Conservation (phyloP, 192 early-diverging fungal species). For the Gaertneriomyces sp. region DNA sequence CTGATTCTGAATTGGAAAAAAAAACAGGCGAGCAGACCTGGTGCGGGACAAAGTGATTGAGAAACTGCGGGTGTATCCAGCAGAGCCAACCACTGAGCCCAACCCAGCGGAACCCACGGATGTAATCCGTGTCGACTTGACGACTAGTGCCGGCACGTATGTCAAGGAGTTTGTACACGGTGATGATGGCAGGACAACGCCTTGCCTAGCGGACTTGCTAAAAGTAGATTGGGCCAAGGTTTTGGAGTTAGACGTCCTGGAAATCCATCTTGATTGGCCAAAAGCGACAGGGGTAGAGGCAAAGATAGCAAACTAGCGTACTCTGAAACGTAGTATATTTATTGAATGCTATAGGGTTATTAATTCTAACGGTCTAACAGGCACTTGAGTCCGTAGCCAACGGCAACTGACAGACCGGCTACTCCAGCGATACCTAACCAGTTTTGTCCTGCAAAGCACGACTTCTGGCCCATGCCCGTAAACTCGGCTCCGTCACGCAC, state of each 20-base stretch:
- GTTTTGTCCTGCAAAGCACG: neutral
- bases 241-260: conserved; percentile 77
- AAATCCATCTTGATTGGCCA: conserved; percentile 85
- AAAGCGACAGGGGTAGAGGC: neutral
- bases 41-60: conserved; percentile 46
- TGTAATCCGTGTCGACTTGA: conserved; percentile 56
- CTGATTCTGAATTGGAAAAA: neutral
- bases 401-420: neutral
- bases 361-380: no score
- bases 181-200: conserved; percentile 81
- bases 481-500: conserved; percentile 53
- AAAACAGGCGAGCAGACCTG: conserved; percentile 43
- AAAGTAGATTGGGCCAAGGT: conserved; percentile 67
- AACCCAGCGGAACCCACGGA: neutral
- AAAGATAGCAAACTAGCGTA: no score
- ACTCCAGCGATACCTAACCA: neutral
- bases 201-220: conserved; percentile 61
- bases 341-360: no score
- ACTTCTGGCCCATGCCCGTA: neutral
- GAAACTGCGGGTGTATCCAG: conserved; percentile 25
- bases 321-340: no score
- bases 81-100: neutral
- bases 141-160: conserved; percentile 85
- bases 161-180: conserved; percentile 96
- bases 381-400: neutral